Percentiles rank a stretch among this genome's conserved stretches.
phyloP scores from a whole-genome alignment of 2,329 filamentous ascomycete genomes.

The Colletotrichum sp. region DNA sequence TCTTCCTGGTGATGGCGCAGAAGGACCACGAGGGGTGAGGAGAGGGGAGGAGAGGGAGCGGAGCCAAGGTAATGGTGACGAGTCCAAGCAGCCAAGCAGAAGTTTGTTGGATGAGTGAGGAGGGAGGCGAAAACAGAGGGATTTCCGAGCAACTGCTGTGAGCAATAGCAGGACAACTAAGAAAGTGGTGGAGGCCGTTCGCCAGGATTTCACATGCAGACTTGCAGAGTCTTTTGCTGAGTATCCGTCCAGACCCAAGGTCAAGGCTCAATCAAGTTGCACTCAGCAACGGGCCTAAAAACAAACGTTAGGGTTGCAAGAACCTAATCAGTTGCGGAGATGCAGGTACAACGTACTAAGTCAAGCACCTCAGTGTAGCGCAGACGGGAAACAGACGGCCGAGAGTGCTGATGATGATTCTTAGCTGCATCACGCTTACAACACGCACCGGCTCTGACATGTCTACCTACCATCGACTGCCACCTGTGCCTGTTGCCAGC shows the following conservation, averaged over 20 bases:
- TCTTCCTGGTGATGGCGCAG: background rate
- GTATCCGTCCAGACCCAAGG: background rate
- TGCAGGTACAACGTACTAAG: background rate
- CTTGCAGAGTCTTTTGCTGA: background rate
- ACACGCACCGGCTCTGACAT: background rate
- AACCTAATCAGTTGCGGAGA: background rate
- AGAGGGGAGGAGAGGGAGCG: background rate
- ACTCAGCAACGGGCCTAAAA: constrained; percentile 3
- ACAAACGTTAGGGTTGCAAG: background rate
- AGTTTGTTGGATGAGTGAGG: background rate
- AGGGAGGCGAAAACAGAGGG: background rate
- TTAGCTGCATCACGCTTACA: background rate
- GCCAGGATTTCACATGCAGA: background rate
- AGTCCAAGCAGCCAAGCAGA: background rate
- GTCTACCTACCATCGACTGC: constrained; percentile 8
- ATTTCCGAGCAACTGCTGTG: background rate
- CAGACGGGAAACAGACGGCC: background rate
- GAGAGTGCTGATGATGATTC: background rate
- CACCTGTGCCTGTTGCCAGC: constrained; percentile 12
- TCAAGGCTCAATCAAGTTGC: background rate
- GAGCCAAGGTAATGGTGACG: background rate
- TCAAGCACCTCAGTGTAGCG: background rate
- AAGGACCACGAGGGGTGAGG: background rate
- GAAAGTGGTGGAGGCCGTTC: background rate
- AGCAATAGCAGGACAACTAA: background rate